Conservation (phyloP, 164 flowering plant genomes). For the Cinnamomum micranthum region DNA sequence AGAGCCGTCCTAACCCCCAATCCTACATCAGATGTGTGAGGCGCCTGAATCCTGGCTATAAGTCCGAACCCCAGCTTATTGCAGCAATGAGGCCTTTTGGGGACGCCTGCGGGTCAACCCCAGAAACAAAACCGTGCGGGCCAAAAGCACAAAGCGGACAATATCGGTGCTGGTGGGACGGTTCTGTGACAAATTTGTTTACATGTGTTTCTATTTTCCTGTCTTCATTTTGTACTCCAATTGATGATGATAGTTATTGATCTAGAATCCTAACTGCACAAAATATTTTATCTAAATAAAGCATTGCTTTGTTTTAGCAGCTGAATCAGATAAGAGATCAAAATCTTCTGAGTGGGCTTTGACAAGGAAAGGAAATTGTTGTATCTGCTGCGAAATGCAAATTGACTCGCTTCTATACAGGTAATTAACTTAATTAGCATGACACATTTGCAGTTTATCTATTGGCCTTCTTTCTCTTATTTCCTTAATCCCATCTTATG, state of each 20-base stretch:
- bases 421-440: conserved; percentile 21
- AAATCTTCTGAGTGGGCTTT: conserved; percentile 9
- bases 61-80: too few relatives aligned
- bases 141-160: too few relatives aligned
- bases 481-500: background rate
- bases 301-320: conserved; percentile 15
- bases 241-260: background rate
- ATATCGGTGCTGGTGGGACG: too few relatives aligned
- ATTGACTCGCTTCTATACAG: conserved; percentile 83
- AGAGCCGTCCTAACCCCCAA: too few relatives aligned
- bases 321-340: conserved; percentile 16
- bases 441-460: background rate
- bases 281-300: background rate
- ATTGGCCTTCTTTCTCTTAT: background rate
- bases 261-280: too few relatives aligned
- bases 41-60: too few relatives aligned
- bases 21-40: too few relatives aligned
- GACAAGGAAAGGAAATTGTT: conserved; percentile 46
- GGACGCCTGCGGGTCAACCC: too few relatives aligned
- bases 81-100: too few relatives aligned
- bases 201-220: background rate
- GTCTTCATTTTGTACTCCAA: background rate
- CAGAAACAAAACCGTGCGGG: too few relatives aligned
- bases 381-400: conserved; percentile 63
- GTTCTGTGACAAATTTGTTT: too few relatives aligned